Conservation (phyloP, 2,329 filamentous ascomycete species). For the Aspergillus ochraceoroseus region DNA sequence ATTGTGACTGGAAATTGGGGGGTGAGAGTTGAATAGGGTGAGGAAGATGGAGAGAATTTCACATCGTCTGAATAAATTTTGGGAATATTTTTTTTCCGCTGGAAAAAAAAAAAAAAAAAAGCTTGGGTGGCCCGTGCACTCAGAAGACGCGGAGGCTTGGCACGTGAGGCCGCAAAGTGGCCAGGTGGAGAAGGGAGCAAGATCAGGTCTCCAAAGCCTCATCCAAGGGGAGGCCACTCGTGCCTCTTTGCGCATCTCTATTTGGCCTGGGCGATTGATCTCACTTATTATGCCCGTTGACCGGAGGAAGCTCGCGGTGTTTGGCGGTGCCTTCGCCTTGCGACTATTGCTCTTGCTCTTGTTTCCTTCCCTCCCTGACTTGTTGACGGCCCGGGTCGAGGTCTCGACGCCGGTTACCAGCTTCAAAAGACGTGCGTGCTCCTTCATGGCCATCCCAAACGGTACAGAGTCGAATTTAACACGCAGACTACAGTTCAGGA, state of each 20-base stretch:
- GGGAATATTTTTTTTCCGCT: constrained; percentile 29
- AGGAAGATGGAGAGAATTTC: constrained; percentile 36
- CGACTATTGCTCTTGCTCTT: constrained; percentile 72
- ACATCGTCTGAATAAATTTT: constrained; percentile 23
- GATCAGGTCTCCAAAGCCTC: neutral
- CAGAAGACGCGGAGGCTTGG: constrained; percentile 24
- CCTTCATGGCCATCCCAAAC: neutral
- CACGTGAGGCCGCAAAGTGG: constrained; percentile 17
- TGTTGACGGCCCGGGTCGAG: constrained; percentile 87
- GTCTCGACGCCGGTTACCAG: constrained; percentile 95
- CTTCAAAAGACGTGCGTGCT: constrained; percentile 85
- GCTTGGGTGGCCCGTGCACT: constrained; percentile 32
- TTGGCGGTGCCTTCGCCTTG: constrained; percentile 68
- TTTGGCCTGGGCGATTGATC: constrained; percentile 8
- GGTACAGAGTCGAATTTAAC: neutral
- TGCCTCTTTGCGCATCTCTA: constrained; percentile 4
- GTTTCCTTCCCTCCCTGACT: constrained; percentile 77
- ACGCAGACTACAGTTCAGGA: constrained; percentile 67
- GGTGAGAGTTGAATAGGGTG: constrained; percentile 29
- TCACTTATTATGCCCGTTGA: constrained; percentile 48
- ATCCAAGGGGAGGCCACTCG: constrained; percentile 1
- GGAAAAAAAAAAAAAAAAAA: no score
- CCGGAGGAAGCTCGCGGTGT: constrained; percentile 62
- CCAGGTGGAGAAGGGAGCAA: constrained; percentile 15
- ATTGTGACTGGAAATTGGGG: constrained; percentile 13